Conservation (phyloP, 352 stramenopile species). For the Thraustotheca clavata region DNA sequence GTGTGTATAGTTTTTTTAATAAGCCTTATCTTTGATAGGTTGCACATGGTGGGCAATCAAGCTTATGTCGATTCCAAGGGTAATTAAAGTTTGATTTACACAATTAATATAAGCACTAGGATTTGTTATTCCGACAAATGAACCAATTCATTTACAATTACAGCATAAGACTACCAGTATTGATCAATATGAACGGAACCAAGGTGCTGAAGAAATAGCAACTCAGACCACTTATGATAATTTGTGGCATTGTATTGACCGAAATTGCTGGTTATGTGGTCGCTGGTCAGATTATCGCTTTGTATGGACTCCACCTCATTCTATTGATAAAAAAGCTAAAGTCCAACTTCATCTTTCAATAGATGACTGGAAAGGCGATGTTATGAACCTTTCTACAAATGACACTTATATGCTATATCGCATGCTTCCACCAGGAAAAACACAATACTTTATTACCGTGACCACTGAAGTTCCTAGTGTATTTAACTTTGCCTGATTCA, state of each 20-base stretch:
- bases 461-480: conserved; percentile 2
- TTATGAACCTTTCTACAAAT: conserved; percentile 53
- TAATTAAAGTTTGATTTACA: not conserved
- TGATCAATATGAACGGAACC: conserved; percentile 56
- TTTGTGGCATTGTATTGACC: conserved; percentile 43
- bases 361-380: conserved; percentile 57
- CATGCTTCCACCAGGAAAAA: conserved; percentile 59
- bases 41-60: conserved; percentile 74
- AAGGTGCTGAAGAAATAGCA: conserved; percentile 45
- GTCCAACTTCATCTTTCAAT: conserved; percentile 55
- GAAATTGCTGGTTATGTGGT: conserved; percentile 71
- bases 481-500: not conserved
- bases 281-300: conserved; percentile 71
- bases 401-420: conserved; percentile 48
- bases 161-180: conserved; percentile 77
- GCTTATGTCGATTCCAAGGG: conserved; percentile 43
- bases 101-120: conserved; percentile 13
- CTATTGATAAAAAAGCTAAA: conserved; percentile 33
- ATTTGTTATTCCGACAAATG: conserved; percentile 49
- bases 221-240: conserved; percentile 34
- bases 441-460: conserved; percentile 69
- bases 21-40: not conserved
- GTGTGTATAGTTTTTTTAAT: not conserved
- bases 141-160: conserved; percentile 33
- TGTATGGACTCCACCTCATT: conserved; percentile 38